phyloP scores from a whole-genome alignment of 2,329 filamentous ascomycete species.

The Talaromyces sp. region DNA sequence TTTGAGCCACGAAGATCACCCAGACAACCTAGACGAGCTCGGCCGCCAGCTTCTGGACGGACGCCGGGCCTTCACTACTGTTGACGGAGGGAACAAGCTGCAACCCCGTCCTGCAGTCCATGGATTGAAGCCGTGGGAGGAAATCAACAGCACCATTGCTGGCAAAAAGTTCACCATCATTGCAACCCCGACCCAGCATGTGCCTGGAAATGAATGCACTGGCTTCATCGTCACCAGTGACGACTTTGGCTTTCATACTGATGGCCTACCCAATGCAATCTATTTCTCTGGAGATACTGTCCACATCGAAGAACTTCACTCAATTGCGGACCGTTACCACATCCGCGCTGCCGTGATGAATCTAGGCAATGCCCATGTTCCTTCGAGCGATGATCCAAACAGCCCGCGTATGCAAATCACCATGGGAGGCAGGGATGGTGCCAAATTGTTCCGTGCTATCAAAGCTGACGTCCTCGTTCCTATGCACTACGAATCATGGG shows the following conservation, averaged over 20 bases:
- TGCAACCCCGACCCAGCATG: slow-evolving; percentile 49
- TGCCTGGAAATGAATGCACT: slow-evolving; percentile 49
- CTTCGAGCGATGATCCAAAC: slow-evolving; percentile 1
- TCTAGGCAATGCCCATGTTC: slow-evolving; percentile 33
- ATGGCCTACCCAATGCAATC: slow-evolving; percentile 49
- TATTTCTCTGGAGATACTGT: slow-evolving; percentile 56
- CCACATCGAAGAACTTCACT: slow-evolving; percentile 46
- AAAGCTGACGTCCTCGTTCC: slow-evolving; percentile 48
- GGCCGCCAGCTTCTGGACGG: slow-evolving; percentile 52
- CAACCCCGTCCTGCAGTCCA: slow-evolving; percentile 46
- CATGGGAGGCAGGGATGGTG: slow-evolving; percentile 49
- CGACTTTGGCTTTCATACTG: slow-evolving; percentile 40
- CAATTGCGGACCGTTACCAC: slow-evolving; percentile 41
- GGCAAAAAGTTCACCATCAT: slow-evolving; percentile 44
- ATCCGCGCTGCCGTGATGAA: slow-evolving; percentile 47
- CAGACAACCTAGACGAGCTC: slow-evolving; percentile 53
- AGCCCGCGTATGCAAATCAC: slow-evolving; percentile 39
- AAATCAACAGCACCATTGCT: slow-evolving; percentile 26
- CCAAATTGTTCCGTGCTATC: slow-evolving; percentile 43
- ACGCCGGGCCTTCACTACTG: slow-evolving; percentile 51
- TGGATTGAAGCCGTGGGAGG: slow-evolving; percentile 47
- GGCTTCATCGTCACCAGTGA: slow-evolving; percentile 48
- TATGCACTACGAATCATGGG: slow-evolving; percentile 54
- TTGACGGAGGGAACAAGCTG: slow-evolving; percentile 50
- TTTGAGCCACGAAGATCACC: slow-evolving; percentile 56